These are phyloP conservation scores for Jaminaea rosea DNA, from an alignment of 1,284 basidiomycete species.

Conservation along the genomic window DNA sequence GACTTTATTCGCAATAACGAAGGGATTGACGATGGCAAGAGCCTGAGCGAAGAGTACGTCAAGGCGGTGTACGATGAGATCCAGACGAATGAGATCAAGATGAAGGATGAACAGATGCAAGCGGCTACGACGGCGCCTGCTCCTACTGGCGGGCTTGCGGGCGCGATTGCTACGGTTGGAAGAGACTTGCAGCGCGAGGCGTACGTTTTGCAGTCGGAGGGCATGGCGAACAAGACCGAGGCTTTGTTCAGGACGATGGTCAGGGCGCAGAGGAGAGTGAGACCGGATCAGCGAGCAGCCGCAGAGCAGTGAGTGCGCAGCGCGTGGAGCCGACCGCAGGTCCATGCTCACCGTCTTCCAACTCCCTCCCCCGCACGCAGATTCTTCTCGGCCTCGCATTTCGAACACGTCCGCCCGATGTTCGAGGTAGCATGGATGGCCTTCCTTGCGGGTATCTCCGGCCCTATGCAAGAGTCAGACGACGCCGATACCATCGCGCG, in stretches of 20 bases:
- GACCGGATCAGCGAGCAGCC: slow-evolving; percentile 34
- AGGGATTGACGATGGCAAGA: slow-evolving; percentile 44
- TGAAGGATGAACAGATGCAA: slow-evolving; percentile 42
- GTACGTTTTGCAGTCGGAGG: slow-evolving; percentile 43
- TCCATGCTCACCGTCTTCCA: too few species aligned
- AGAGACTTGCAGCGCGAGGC: slow-evolving; percentile 44
- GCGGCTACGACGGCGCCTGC: slow-evolving; percentile 9
- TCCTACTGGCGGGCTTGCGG: slow-evolving; percentile 26
- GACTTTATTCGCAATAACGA: slow-evolving; percentile 47
- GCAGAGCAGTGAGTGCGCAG: too few species aligned
- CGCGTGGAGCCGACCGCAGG: too few species aligned
- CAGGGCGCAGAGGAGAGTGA: slow-evolving; percentile 38
- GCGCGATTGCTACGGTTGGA: slow-evolving; percentile 41
- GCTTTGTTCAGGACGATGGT: slow-evolving; percentile 47
- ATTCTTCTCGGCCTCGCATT: slow-evolving; percentile 45
- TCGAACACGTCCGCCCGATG: slow-evolving; percentile 47
- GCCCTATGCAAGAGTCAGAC: slow-evolving; percentile 43
- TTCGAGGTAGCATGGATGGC: slow-evolving; percentile 48
- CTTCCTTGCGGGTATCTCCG: slow-evolving; percentile 43
- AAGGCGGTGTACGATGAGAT: slow-evolving; percentile 42
- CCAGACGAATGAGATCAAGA: slow-evolving; percentile 46
- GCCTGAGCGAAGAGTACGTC: slow-evolving; percentile 40
- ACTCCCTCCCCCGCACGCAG: too few species aligned
- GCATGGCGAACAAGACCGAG: slow-evolving; percentile 46
- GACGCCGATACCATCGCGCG: slow-evolving; percentile 37